phyloP scores from a whole-genome alignment of 352 stramenopile genomes.

The Phytophthora agathidicida region DNA sequence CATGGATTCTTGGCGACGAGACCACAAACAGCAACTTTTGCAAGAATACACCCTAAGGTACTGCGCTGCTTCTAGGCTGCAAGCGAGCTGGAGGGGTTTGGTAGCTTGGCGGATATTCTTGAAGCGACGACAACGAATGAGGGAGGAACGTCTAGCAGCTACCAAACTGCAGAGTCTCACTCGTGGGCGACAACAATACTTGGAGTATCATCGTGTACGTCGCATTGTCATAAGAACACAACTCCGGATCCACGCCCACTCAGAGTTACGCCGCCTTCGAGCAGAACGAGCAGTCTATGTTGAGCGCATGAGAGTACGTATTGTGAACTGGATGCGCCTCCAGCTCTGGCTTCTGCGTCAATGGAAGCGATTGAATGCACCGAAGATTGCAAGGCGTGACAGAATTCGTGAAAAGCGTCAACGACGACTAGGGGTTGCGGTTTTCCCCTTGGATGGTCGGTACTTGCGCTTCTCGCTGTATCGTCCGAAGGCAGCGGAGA shows the following conservation, averaged over 20 bases:
- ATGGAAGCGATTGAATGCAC: constrained; percentile 59
- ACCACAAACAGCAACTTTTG: constrained; percentile 42
- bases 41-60: constrained; percentile 35
- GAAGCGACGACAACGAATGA: constrained; percentile 35
- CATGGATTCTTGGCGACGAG: constrained; percentile 52
- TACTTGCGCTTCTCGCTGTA: constrained; percentile 50
- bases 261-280: constrained; percentile 43
- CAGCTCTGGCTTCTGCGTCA: constrained; percentile 43
- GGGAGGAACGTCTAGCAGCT: constrained; percentile 44
- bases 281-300: constrained; percentile 33
- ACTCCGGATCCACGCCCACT: constrained; percentile 40
- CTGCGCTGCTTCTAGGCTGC: constrained; percentile 58
- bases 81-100: constrained; percentile 44
- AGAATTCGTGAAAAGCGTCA: constrained; percentile 53
- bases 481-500: not conserved
- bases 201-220: constrained; percentile 27
- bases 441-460: constrained; percentile 40
- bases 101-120: constrained; percentile 25
- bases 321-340: constrained; percentile 59
- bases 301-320: constrained; percentile 48
- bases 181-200: constrained; percentile 27
- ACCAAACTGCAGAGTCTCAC: constrained; percentile 53
- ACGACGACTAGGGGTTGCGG: constrained; percentile 32
- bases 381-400: constrained; percentile 44
- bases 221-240: constrained; percentile 16